A percentile compares a stretch with the other conserved stretches of the same genome.
phyloP scores from a whole-genome alignment of 306 rosid genomes.

The Casuarina glauca region DNA sequence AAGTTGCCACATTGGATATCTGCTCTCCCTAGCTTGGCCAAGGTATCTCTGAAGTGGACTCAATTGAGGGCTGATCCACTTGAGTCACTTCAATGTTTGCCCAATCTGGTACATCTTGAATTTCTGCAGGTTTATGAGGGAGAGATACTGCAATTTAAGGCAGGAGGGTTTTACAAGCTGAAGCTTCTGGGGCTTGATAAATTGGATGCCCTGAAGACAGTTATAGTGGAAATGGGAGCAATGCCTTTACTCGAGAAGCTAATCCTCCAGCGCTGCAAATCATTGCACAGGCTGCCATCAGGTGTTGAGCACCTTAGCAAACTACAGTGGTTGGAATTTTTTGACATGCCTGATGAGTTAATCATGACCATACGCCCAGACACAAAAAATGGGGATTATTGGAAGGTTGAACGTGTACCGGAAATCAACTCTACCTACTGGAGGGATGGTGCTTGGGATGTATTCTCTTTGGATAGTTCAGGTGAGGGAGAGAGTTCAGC shows the following conservation, averaged over 20 bases:
- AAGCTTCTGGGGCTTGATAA: slow-evolving; percentile 59
- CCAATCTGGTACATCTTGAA: slow-evolving; percentile 51
- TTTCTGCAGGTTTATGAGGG: slow-evolving; percentile 51
- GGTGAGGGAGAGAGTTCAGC: not conserved
- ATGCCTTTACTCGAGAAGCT: no score
- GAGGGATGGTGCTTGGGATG: no score
- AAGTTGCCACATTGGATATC: slow-evolving; percentile 40
- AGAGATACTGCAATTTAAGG: slow-evolving; percentile 47
- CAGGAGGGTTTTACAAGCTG: slow-evolving; percentile 58
- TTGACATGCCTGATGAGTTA: slow-evolving; percentile 60
- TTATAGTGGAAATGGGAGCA: slow-evolving; percentile 50
- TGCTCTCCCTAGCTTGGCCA: slow-evolving; percentile 24
- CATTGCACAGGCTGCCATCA: no score
- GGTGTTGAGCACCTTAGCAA: no score
- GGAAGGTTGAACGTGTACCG: slow-evolving; percentile 53
- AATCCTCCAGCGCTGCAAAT: no score
- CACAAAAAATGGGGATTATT: slow-evolving; percentile 44
- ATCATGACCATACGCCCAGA: no score
- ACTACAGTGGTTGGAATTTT: slow-evolving; percentile 56
- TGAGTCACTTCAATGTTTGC: slow-evolving; percentile 32
- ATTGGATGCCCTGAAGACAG: slow-evolving; percentile 45
- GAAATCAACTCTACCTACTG: no score
- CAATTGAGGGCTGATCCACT: slow-evolving; percentile 39
- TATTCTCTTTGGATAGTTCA: no score
- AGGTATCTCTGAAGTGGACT: slow-evolving; percentile 31